Base-by-base conservation (phyloP, 192 early-diverging fungal species). In the Linderina pennispora region DNA sequence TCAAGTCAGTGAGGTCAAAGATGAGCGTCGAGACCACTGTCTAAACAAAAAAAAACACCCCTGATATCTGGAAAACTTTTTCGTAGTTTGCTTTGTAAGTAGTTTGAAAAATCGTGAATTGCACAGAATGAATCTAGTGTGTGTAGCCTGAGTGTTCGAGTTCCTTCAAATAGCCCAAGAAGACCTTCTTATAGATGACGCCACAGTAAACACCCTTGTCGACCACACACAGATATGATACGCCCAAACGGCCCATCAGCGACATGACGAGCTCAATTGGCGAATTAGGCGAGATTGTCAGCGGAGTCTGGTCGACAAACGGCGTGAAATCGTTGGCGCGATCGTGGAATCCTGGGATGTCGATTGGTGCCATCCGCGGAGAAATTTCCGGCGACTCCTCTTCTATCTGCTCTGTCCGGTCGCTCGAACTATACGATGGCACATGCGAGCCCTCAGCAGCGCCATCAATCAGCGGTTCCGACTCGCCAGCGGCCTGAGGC, bases 231-330 rank as follows among this genome's bases (percentile, higher is more conserved):
- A 96, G 51, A 28, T 85, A 89, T 36, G 82, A 79, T 20, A 88
- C 66, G 3, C 93, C 91, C 31, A 96, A 51, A 43, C 91, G 88
- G 36, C 83, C 74, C 53, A 96, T 89, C 39, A 94, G 41, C 36
- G 91, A 90, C 48, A 85, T 72, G 0, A 89, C 81, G n/a, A 96
- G 47, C 49, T 94, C 88, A 53, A 91, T 83, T n/a, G 86, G 84
- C 20, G 88, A 74, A 45, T 83, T 80, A 10, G 80, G 45, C 7
- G 80, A 79, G 8, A 96, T 80, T 0, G 81, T 70, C 17, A 92
- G 46, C 2, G 92, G 92, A 2, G 90, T 88, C 70, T 88, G 75
- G 36, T 73, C 64, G 1, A 76, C 59, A 42, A 55, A 78, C 19
- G 55, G 51, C 2, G 59, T 61, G 43, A 75, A 62, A 50, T 67